phyloP scores from a whole-genome alignment of 108 stramenopile genomes.

The Nitzschia sp. region DNA sequence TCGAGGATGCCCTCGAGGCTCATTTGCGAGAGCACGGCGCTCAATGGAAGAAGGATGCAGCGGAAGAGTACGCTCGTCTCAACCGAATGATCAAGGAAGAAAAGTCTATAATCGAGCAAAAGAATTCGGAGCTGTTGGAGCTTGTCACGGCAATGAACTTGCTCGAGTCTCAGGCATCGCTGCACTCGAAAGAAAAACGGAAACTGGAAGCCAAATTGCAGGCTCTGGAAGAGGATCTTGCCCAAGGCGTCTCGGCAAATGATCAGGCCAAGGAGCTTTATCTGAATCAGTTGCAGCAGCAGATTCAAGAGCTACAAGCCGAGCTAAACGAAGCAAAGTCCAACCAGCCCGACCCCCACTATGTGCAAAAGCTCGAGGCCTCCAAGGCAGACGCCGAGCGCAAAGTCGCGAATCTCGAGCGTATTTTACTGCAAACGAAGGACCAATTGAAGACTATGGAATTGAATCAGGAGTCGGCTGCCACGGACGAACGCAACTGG shows the following conservation, averaged over 20 bases:
- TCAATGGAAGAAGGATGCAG: conserved; percentile 34
- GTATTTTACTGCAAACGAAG: background rate
- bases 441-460: conserved; percentile 15
- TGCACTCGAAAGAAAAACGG: conserved; percentile 10
- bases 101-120: conserved; percentile 18
- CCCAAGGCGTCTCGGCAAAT: conserved; percentile 5
- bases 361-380: background rate
- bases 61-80: conserved; percentile 28
- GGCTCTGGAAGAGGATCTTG: conserved; percentile 11
- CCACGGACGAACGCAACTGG: background rate
- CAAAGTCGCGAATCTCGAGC: conserved; percentile 9
- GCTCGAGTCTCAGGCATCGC: background rate
- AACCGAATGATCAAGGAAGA: conserved; percentile 24
- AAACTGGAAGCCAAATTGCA: background rate
- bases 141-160: background rate
- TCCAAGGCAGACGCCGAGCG: conserved; percentile 1
- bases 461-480: background rate
- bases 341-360: background rate
- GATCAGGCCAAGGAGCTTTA: conserved; percentile 12
- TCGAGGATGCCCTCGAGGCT: conserved; percentile 21
- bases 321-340: conserved; percentile 9
- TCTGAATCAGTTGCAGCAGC: conserved; percentile 1
- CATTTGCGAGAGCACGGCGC: conserved; percentile 32
- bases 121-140: conserved; percentile 23
- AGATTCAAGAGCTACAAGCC: conserved; percentile 24